A percentile compares a stretch with the other conserved stretches of the same genome.
These are phyloP conservation scores for Trichophyton mentagrophytes DNA, from an alignment of 2,329 filamentous ascomycete species.

Conservation along the genomic window DNA sequence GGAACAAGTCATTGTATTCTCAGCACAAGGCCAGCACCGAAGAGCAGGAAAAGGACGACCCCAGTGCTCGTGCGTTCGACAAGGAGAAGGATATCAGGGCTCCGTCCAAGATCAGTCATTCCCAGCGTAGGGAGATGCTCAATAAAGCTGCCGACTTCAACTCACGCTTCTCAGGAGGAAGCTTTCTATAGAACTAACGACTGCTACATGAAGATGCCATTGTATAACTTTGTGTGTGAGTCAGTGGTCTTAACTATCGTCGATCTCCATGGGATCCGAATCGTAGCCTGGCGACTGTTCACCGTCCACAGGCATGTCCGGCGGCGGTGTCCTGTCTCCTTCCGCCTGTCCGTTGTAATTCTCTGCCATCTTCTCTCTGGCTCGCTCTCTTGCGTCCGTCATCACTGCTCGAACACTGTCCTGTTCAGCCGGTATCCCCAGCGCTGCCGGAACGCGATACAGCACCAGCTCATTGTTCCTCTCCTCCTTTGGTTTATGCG, in stretches of 20 bases:
- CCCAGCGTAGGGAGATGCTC: slow-evolving; percentile 66
- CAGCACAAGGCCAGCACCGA: slow-evolving; percentile 10
- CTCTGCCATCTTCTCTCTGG: slow-evolving; percentile 40
- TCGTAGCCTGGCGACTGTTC: slow-evolving; percentile 5
- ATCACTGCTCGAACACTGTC: slow-evolving; percentile 72
- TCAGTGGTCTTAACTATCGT: slow-evolving; percentile 7
- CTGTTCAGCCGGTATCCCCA: slow-evolving; percentile 61
- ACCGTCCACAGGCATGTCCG: not conserved
- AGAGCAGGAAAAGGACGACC: slow-evolving; percentile 65
- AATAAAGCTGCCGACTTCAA: slow-evolving; percentile 63
- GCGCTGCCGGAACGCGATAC: slow-evolving; percentile 64
- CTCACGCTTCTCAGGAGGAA: slow-evolving; percentile 65
- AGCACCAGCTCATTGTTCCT: slow-evolving; percentile 58
- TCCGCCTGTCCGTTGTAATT: slow-evolving; percentile 18
- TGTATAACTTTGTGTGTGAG: not conserved
- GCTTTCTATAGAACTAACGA: slow-evolving; percentile 32
- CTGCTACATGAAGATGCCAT: not conserved
- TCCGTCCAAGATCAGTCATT: slow-evolving; percentile 55
- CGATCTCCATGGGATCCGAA: slow-evolving; percentile 23
- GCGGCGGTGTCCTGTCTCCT: slow-evolving; percentile 4
- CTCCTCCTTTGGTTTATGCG: slow-evolving; percentile 25
- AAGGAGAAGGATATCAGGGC: slow-evolving; percentile 85
- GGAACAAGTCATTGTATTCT: slow-evolving; percentile 12
- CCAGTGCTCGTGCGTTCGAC: slow-evolving; percentile 78
- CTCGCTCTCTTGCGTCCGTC: slow-evolving; percentile 59